Evolutionary conservation across 148 eudicot species (phyloP).

Genomic region (Beta vulgaris): DNA sequence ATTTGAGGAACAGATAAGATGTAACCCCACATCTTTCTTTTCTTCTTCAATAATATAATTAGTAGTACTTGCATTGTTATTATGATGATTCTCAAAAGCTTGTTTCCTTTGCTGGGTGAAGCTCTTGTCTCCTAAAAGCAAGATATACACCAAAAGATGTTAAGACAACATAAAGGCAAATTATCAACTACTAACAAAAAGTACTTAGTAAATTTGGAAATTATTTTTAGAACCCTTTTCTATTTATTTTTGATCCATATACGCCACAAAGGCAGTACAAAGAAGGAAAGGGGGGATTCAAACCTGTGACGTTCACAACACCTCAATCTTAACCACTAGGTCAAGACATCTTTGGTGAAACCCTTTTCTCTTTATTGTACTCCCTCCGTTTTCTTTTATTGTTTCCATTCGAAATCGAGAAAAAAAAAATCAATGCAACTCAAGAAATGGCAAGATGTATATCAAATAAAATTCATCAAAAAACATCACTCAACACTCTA

Average conservation of each 20-base stretch:
- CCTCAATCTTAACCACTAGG: too few species aligned
- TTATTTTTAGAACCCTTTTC: neutral
- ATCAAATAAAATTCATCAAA: too few species aligned
- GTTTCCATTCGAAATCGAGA: too few species aligned
- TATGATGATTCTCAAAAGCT: slow-evolving; percentile 26
- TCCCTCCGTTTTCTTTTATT: neutral
- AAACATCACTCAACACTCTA: too few species aligned
- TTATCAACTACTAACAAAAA: neutral
- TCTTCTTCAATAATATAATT: slow-evolving; percentile 17
- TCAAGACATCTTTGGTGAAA: too few species aligned
- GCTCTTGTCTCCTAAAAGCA: slow-evolving; percentile 20
- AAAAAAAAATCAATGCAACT: too few species aligned
- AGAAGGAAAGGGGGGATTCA: too few species aligned
- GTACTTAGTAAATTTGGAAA: neutral
- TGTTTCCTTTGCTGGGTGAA: slow-evolving; percentile 29
- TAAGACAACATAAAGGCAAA: slow-evolving; percentile 10
- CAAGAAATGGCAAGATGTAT: too few species aligned
- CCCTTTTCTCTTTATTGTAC: neutral
- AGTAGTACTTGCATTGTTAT: slow-evolving; percentile 10
- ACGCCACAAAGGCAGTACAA: too few species aligned
- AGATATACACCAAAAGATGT: slow-evolving; percentile 22
- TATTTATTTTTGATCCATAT: too few species aligned
- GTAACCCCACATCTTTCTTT: slow-evolving; percentile 27
- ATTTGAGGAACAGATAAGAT: slow-evolving; percentile 17
- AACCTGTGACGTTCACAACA: too few species aligned